Evolutionary conservation across 345 rosid genomes (phyloP).

Genomic region (Hypericum androsaemum): DNA sequence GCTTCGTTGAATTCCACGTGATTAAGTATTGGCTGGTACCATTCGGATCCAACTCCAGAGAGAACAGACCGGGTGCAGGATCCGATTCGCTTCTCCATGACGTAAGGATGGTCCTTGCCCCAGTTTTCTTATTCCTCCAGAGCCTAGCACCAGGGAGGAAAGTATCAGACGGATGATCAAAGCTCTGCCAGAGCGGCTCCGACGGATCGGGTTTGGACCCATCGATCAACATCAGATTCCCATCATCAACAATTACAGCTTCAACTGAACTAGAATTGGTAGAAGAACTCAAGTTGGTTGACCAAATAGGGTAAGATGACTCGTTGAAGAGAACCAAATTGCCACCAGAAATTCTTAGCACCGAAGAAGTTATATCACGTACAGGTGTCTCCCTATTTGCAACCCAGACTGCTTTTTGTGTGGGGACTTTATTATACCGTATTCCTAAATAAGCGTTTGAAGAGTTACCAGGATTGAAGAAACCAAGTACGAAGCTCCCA

Average conservation of each 20-base stretch:
- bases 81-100: not conserved
- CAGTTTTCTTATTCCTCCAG: not conserved
- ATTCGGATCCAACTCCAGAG: not conserved
- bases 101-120: not conserved
- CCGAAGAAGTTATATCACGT: not conserved
- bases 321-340: not conserved
- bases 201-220: not conserved
- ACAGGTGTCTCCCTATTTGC: not conserved
- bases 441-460: not conserved
- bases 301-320: not conserved
- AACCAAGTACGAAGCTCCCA: not conserved
- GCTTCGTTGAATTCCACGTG: not conserved
- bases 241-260: not conserved
- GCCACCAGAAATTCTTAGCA: not conserved
- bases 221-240: not conserved
- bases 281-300: not conserved
- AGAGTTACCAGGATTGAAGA: constrained; percentile 2
- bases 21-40: not conserved
- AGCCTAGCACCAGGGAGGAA: not conserved
- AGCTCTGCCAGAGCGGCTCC: not conserved
- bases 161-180: not conserved
- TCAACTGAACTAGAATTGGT: not conserved
- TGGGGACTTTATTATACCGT: not conserved
- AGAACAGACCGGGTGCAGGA: not conserved
- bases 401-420: not conserved